Evolutionary conservation across 2,329 filamentous ascomycete species (phyloP), one percentile per base, ranked within the genome.

Genomic region (Arthrobotrys sinensis): DNA sequence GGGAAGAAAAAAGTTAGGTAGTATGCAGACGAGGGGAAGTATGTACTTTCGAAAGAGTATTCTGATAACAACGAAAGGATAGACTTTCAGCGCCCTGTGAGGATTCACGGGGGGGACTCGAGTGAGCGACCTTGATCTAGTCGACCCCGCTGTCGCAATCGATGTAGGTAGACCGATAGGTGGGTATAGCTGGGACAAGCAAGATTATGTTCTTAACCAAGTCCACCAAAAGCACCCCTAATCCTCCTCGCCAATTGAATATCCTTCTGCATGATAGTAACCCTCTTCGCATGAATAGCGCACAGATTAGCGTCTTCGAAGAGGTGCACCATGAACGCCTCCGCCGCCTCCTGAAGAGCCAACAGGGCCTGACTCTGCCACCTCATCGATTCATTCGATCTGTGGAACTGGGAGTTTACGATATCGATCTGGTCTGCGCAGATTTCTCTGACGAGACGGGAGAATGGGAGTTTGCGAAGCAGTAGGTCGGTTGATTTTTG

Each of bases 251-350:
- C 95, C 78, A 98, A 89, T 86, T 97, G 95, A 82, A 99, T 97
- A 85, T 98, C 96, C 86, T 97, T 97, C 85, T 96, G 94, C 93
- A 97, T 95, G 82, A 97, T 97, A 45, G 95, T 98, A 66, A 98
- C 94, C 84, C 95, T 89, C 87, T 97, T 97, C 79, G 95, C 96
- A 85, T 98, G 95, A 82, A 98, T 94, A 80, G 95, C 96, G 86
- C 95, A 97, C 48, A 98, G 89, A 86, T 98, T 97, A 80, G 93
- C 93, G 85, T 97, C 93, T 84, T 97, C 94, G 83, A 98, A 97
- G n/a, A 98, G 87, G 83, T 97, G 94, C 76, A 98, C 92, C 81
- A 98, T 88, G 85, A 97, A 98, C 4, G 95, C 95, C 86, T 98
- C 95, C n/a, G 94, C 90, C 12, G 95, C 93, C 87, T 98, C 95